Evolutionary conservation across 257 asterid species (phyloP), one percentile per base, ranked within the genome.

Genomic region (Anisodus acutangulus): DNA sequence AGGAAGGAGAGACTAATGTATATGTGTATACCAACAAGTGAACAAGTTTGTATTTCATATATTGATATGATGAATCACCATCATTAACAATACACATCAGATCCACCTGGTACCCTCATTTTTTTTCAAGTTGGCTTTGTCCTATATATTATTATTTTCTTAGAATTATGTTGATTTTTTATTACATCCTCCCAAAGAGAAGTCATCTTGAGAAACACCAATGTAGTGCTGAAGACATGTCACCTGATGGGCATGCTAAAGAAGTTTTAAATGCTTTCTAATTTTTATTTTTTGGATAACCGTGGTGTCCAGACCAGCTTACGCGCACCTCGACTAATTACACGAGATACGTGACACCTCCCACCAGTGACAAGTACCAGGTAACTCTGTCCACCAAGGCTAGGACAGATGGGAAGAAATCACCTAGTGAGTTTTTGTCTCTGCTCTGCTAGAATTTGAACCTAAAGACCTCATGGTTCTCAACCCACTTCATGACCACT

Each of bases 71-170:
- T 15, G 6, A 67, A 41, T 69, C 54, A 16, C 3, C n/a, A 45
- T 19, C 17, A 43, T 9, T 71, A 17, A 71, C 47, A 43, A 41
- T 43, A 51, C 57, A 45, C 39, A 43, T 45, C 79, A 71, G 57
- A 71, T 71, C 37, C 79, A 71, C 79, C 58, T n/a, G 39, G 53
- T 68, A 70, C 79, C 58, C 57, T 45, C 78, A 9, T 53, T 71
- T 71, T n/a, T 45, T 70, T 70, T 7, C 58, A 45, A 45, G n/a
- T 71, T 71, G 79, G 17, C 16, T 45, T 43, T 71, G 16, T 4
- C 78, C 78, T 69, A 69, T 49, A 49, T 16, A 22, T 49, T 22
- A 74, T 10, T 49, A 37, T 49, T 49, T 49, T 74, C 62, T 49
- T 49, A 51, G 62, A 49, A 49, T 49, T 74, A 22, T 78, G 47